These are phyloP conservation scores for Saccharomycopsis vini DNA, from an alignment of 805 yeast species.

Conservation along the genomic window DNA sequence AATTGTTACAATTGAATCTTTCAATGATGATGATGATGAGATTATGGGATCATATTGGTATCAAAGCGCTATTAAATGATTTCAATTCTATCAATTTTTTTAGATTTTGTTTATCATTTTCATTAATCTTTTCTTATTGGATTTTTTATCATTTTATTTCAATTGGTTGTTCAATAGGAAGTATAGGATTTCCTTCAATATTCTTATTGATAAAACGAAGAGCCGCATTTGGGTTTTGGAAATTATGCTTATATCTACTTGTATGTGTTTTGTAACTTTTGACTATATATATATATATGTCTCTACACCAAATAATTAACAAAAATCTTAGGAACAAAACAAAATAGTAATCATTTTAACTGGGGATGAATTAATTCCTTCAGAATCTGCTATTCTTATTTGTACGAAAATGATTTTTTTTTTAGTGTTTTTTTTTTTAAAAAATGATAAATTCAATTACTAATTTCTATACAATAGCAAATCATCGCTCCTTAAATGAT, in stretches of 20 bases:
- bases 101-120: background rate
- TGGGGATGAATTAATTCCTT: slow-evolving; percentile 11
- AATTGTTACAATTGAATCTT: no score
- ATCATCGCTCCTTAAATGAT: slow-evolving; percentile 16
- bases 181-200: slow-evolving; percentile 10
- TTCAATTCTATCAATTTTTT: background rate
- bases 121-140: slow-evolving; percentile 7
- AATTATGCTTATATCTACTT: slow-evolving; percentile 9
- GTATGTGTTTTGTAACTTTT: slow-evolving; percentile 7
- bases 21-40: no score
- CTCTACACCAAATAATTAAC: background rate
- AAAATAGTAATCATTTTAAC: slow-evolving; percentile 14
- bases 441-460: no score
- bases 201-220: slow-evolving; percentile 10
- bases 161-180: slow-evolving; percentile 5
- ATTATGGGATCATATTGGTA: background rate
- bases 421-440: no score
- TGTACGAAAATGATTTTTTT: background rate
- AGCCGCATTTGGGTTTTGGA: slow-evolving; percentile 13
- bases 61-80: background rate
- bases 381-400: slow-evolving; percentile 14
- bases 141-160: slow-evolving; percentile 6
- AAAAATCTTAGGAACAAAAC: slow-evolving; percentile 12
- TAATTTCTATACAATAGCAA: background rate
- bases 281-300: background rate